Base-by-base conservation (phyloP, 2,329 filamentous ascomycete species). In the Aspergillus clavatus region DNA sequence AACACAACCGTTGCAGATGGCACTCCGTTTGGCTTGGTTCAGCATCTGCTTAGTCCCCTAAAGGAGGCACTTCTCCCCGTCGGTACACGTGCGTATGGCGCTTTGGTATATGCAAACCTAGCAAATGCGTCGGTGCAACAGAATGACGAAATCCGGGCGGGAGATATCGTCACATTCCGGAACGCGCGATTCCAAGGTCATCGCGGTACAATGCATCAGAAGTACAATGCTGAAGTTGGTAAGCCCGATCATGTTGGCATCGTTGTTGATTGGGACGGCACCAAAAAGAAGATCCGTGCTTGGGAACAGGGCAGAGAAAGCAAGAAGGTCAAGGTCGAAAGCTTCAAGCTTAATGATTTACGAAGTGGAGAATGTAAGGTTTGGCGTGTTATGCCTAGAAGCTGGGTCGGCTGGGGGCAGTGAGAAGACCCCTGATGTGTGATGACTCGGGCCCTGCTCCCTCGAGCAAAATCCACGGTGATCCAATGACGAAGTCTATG, bases 211-310 rank as follows among this genome's bases (percentile, higher is more conserved):
- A 90, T 98, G 86, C 90, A 97, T 64, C 86, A 87, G 54, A 97
- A 96, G 67, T 98, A 98, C 67, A 84, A 78, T 39, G 74, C 82
- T 42, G 93, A 98, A 56, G 87, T 96, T 1, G 90, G 89, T 53
- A 93, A 88, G 64, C 88, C 80, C 7, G 79, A 91, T 52, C 93
- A 98, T 60, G 91, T 97, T 0, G 93, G 81, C 2, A 74, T 98
- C 2, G 91, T 98, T 3, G 81, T 89, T 7, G 93, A 98, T 66
- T 98, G 93, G 93, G 93, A 98, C 66, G 93, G 93, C 3, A 95
- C 89, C 31, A 95, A 96, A 80, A 95, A 95, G 78, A 96, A 97
- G 77, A 85, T 98, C 21, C 76, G 90, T 22, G 90, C 85, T 1
- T 97, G 89, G 87, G 93, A 97, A 68, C 93, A 98, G 65, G 91